phyloP scores from a whole-genome alignment of 306 rosid species.

The Acacia confusa region DNA sequence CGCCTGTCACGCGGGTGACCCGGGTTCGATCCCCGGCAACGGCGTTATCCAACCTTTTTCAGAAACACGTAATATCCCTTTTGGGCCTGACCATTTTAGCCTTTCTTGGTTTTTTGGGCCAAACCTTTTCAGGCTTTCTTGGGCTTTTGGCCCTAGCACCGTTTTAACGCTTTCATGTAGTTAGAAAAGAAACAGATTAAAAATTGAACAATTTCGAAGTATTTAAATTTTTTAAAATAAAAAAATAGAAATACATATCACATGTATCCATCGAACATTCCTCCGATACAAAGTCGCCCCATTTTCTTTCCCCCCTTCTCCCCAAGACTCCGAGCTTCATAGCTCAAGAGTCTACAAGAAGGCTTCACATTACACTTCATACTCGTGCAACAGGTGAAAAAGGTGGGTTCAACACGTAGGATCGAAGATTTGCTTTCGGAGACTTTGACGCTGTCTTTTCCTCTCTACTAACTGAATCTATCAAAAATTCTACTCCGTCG shows the following conservation, averaged over 20 bases:
- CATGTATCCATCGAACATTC: not conserved
- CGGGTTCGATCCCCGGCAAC: slow-evolving; percentile 22
- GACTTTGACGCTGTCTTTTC: slow-evolving; percentile 50
- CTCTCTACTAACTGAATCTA: slow-evolving; percentile 56
- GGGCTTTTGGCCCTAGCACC: too few relatives aligned
- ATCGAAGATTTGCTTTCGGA: slow-evolving; percentile 57
- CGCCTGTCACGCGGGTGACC: slow-evolving; percentile 23
- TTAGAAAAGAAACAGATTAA: not conserved
- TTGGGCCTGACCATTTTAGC: not conserved
- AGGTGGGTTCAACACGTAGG: slow-evolving; percentile 68
- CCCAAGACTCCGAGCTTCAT: not conserved
- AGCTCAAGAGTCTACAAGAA: slow-evolving; percentile 15
- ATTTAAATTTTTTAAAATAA: not conserved
- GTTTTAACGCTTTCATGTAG: too few relatives aligned
- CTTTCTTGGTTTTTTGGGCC: too few relatives aligned
- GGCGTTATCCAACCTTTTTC: not conserved
- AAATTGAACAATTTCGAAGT: not conserved
- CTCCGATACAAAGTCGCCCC: not conserved
- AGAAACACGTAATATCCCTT: not conserved
- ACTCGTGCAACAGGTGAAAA: slow-evolving; percentile 89
- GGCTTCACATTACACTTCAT: slow-evolving; percentile 14
- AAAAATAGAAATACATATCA: not conserved
- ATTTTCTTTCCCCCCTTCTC: not conserved
- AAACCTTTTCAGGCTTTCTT: too few relatives aligned
- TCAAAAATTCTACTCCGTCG: slow-evolving; percentile 61